Base-by-base conservation (phyloP, 129 eudicot genomes). In the Chrysanthemum seticuspe region DNA sequence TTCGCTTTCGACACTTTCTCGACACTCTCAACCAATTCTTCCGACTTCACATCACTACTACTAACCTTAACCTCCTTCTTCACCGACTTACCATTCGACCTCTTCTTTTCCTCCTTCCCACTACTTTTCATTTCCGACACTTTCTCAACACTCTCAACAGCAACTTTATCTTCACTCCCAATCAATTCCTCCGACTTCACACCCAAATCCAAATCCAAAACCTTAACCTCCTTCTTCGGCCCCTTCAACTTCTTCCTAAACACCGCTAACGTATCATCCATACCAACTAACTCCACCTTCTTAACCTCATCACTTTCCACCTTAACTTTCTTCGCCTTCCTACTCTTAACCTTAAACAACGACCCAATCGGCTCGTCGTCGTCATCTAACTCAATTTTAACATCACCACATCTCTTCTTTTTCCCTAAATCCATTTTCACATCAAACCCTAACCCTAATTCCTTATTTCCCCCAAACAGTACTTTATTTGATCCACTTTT, bases 321-420 rank as follows among this genome's bases (percentile, higher is more conserved):
- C 93, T 87, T 95, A 76, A 27, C 78, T 79, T 81, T 90, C 85
- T 88, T 94, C 44, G 82, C 80, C 68, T 65, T 83, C 56, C 82
- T 94, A 45, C 76, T 75, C 56, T 86, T 95, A 71, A 87, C 21
- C 90, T 88, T 91, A 60, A 88, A 82, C 85, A 91, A 66, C 9
- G 90, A 74, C 52, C 96, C 88, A 81, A 95, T 88, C 14, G 96
- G 91, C 80, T 90, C 99, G 45, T 95, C 94, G 31, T 94, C 98
- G 44, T 95, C 99, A 21, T 77, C 94, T 1, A 88, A 83, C 72
- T 82, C 90, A 62, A 82, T 59, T 76, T 75, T 79, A 62, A 25
- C 10, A 21, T 56, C 68, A 71, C 70, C 76, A 10, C 73, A 48
- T 79, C 95, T 80, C 67, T 81, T 90, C 77, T 91, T 88, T 47